Base-by-base conservation (phyloP, 176 grass and related monocot species). In the Bothriochloa decipiens region DNA sequence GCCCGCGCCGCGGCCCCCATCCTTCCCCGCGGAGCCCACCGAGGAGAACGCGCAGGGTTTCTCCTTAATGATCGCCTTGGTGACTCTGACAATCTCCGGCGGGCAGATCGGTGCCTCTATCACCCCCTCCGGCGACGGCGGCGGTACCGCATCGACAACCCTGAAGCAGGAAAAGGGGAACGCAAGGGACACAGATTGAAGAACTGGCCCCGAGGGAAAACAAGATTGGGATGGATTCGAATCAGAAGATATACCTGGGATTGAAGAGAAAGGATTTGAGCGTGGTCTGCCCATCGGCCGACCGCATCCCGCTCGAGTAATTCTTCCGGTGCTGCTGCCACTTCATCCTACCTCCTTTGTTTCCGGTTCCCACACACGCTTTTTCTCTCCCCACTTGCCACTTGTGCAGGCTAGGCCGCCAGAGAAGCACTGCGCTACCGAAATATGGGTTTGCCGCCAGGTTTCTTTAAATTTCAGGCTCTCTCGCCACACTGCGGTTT, bases 21-120 rank as follows among this genome's bases (percentile, higher is more conserved):
- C 84, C 66, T 86, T 90, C 57, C 77, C 50, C 65, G 86, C 41
- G 1, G 78, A 81, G n/a, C 88, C 78, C 33, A 97, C 90, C 49
- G 90, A 91, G 6, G 92, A 92, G 77, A 97, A 97, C n/a, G 88
- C 88, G 43, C 66, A 89, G 42, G 86, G 22, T 70, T 97, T 97
- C 67, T 89, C 92, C 91, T 79, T 90, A 68, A 90, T 60, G 73
- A 17, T 61, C 37, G 33, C 53, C 68, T 25, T 90, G 74, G 79
- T 86, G 22, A 90, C 68, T 37, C 67, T 46, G 35, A 90, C 62
- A 17, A 90, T 86, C 68, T 79, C 72, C 26, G 79, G 65, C 11
- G 79, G 65, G 7, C 43, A 66, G 66, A 39, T 72, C 43, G 66
- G 72, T 11, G n/a, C 35, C 66, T 82, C 72, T 7, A 5, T 73